Conservation (phyloP, 495 filamentous ascomycete species). For the Aspergillus baeticus region DNA sequence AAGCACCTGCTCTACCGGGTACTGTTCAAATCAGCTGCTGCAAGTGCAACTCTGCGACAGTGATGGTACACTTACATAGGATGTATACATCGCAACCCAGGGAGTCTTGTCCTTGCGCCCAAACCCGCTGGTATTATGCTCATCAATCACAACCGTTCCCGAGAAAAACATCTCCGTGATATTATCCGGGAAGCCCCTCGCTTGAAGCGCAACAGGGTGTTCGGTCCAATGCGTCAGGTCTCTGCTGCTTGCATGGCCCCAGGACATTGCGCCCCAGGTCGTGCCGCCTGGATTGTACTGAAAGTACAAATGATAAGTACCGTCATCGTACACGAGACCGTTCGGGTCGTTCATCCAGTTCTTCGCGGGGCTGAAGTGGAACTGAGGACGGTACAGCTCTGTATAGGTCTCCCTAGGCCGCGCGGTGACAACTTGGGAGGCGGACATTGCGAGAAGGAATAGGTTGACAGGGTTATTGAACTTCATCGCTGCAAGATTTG, state of each 20-base stretch:
- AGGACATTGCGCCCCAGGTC: constrained; percentile 39
- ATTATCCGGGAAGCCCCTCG: constrained; percentile 41
- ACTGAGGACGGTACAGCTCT: constrained; percentile 42
- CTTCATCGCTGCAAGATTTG: no score
- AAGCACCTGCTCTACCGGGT: background rate
- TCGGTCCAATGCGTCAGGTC: constrained; percentile 41
- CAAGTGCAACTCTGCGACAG: background rate
- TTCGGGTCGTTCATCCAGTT: constrained; percentile 63
- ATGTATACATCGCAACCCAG: constrained; percentile 57
- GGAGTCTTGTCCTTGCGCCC: constrained; percentile 49
- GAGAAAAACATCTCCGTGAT: constrained; percentile 51
- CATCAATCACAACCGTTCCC: constrained; percentile 51
- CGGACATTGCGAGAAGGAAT: no score
- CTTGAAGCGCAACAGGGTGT: constrained; percentile 35
- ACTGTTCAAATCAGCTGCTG: background rate
- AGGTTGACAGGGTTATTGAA: no score
- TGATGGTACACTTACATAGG: constrained; percentile 30
- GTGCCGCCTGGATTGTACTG: constrained; percentile 39
- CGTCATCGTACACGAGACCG: constrained; percentile 46
- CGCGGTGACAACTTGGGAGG: no score
- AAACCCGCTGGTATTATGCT: constrained; percentile 57
- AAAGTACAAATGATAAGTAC: constrained; percentile 38
- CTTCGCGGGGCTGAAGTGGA: constrained; percentile 51
- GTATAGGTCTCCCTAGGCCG: background rate
- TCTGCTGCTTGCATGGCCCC: constrained; percentile 40